These are phyloP conservation scores for Crepidotus variabilis DNA, from an alignment of 768 basidiomycete genomes.

Conservation along the genomic window DNA sequence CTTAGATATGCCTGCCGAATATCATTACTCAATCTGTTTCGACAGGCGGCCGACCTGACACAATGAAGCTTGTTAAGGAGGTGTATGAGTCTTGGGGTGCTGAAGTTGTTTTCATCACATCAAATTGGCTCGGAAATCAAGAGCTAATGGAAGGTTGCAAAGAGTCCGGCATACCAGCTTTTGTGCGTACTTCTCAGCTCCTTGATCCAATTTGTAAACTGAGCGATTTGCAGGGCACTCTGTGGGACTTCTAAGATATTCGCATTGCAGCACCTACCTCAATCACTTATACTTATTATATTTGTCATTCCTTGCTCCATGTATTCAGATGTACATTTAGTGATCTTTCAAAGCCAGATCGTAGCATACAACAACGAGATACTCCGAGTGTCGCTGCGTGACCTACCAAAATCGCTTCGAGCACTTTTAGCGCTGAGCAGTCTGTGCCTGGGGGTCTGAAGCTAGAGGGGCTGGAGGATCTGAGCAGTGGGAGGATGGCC, in stretches of 20 bases:
- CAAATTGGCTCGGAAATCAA: slow-evolving; percentile 71
- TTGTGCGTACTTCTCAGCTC: slow-evolving; percentile 33
- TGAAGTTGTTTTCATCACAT: slow-evolving; percentile 82
- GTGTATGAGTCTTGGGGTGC: slow-evolving; percentile 75
- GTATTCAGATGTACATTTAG: not conserved
- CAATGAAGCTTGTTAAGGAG: slow-evolving; percentile 74
- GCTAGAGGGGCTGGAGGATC: not conserved
- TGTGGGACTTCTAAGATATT: slow-evolving; percentile 62
- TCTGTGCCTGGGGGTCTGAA: not conserved
- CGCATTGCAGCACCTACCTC: slow-evolving; percentile 1
- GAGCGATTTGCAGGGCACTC: slow-evolving; percentile 40
- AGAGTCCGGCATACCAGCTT: slow-evolving; percentile 62
- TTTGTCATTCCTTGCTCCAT: not conserved
- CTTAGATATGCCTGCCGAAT: not conserved
- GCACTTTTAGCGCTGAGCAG: not conserved
- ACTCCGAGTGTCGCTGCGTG: no score
- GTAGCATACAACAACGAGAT: no score
- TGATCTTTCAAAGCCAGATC: not conserved
- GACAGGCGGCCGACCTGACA: slow-evolving; percentile 66
- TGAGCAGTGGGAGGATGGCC: not conserved
- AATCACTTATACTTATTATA: slow-evolving; percentile 4
- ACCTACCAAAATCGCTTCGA: not conserved
- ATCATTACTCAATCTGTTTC: not conserved
- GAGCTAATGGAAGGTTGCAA: slow-evolving; percentile 86
- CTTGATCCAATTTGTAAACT: not conserved